These are phyloP conservation scores for Thuja plicata DNA, from an alignment of 83 land plant species.

Conservation along the genomic window DNA sequence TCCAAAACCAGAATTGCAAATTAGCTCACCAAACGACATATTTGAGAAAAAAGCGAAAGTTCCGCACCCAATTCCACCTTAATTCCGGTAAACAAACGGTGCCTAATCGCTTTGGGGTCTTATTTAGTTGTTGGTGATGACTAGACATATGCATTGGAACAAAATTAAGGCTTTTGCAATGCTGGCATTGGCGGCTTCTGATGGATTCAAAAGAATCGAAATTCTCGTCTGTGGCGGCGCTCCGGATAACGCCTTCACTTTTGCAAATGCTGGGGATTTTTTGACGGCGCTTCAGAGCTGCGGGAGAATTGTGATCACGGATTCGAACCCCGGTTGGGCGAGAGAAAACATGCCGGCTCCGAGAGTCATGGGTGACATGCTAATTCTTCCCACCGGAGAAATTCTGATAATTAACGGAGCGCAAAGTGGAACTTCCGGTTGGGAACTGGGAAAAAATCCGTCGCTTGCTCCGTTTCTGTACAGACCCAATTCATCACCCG, in stretches of 20 bases:
- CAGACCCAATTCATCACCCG: not conserved
- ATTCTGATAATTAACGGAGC: constrained; percentile 24
- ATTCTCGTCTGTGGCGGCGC: constrained; percentile 64
- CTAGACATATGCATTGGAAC: too few relatives aligned
- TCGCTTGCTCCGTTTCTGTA: not conserved
- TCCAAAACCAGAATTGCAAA: too few relatives aligned
- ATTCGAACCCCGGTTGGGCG: constrained; percentile 26
- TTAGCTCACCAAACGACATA: too few relatives aligned
- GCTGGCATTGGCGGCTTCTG: too few relatives aligned
- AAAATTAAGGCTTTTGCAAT: too few relatives aligned
- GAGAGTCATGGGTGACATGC: constrained; percentile 23
- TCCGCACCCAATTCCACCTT: too few relatives aligned
- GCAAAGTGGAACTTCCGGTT: not conserved
- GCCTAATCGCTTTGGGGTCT: too few relatives aligned
- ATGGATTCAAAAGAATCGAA: too few relatives aligned
- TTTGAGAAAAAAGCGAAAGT: too few relatives aligned
- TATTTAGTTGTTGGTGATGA: too few relatives aligned
- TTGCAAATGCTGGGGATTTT: constrained; percentile 14
- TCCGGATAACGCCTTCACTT: not conserved
- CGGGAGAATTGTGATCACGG: constrained; percentile 36
- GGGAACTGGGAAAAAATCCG: not conserved
- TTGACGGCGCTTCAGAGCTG: constrained; percentile 28
- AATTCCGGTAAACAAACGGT: too few relatives aligned
- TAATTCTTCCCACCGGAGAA: constrained; percentile 15
- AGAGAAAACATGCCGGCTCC: constrained; percentile 27